Evolutionary conservation across 2,329 filamentous ascomycete species (phyloP), one percentile per base, ranked within the genome.

Genomic region (Fusarium piperis): DNA sequence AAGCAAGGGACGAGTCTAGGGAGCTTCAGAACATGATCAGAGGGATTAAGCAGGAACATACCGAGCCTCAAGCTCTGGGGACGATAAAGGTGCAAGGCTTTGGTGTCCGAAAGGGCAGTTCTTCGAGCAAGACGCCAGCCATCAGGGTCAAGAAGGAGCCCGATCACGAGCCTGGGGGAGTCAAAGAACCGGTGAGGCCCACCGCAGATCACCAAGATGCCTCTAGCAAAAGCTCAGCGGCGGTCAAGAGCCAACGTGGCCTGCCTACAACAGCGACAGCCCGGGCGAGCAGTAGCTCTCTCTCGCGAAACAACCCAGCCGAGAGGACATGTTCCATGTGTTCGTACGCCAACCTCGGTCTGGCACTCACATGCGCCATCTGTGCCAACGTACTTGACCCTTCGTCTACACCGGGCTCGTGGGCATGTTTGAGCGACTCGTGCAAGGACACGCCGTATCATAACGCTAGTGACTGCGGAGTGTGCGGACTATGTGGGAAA

Each of bases 311-410:
- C 28, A 8, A 59, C 16, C n/a, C 46, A 11, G 30, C 11, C 26
- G 48, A 53, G 52, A 57, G 51, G 18, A 18, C 46, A 13, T 93
- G 93, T 76, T 82, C 86, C 1, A 83, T 92, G 61, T 97, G 94
- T 79, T 94, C 93, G 0, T 88, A 92, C 57, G 81, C 83, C 57
- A 95, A 94, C 77, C 81, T 85, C 7, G 53, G 77, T 1, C 75
- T 77, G 10, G 83, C 88, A 9, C 80, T 89, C 3, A 92, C 88
- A 5, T 96, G 94, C 78, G 81, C 80, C 9, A 86, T 91, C 59
- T 96, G 94, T 79, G 87, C 90, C 26, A 89, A 95, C 71, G 92
- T 95, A 2, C 81, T 95, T 3, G 84, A 88, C 48, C 81, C 85
- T 1, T 76, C 81, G 0, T 85, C 86, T 56, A 84, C 91, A 48